Base-by-base conservation (phyloP, 352 stramenopile genomes). In the Phytophthora rubi region DNA sequence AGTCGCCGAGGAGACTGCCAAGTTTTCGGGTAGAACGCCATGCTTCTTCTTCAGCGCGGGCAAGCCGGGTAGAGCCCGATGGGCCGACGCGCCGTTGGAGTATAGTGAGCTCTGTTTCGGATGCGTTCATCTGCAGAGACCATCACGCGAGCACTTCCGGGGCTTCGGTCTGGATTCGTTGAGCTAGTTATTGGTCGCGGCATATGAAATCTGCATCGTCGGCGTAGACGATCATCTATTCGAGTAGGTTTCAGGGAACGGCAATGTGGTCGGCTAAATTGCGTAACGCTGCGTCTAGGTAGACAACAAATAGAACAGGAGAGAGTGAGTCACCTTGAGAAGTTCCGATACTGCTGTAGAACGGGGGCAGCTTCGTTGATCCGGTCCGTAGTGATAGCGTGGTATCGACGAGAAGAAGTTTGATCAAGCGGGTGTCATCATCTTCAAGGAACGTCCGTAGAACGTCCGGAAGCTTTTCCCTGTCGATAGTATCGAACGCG, bases 21-120 rank as follows among this genome's bases (percentile, higher is more conserved):
- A 71, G 23, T 33, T 71, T 71, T 4, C 55, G 54, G 4, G 55
- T 65, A 13, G 30, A 65, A 8, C 54, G 47, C 63, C 54, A 65
- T 15, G 26, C 3, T 51, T 71, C 37, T 6, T 71, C 18, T 52
- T 56, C 45, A 4, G 48, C 55, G 15, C 35, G 54, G 16, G 16
- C 26, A 6, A 32, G 59, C 7, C 9, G 49, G 47, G 42, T 62
- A 3, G 37, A 44, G 7, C 28, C 18, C 10, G 47, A 35, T 2
- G 58, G n/a, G 3, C 16, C 6, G 4, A 44, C 21, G 35, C 45
- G 37, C 1, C 35, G 12, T 3, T 65, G 47, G 15, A 65, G n/a
- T 8, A 56, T 55, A 5, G 45, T 65, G 6, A 61, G 55, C 8
- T 70, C 55, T 1, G 55, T 71, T 37, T 71, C 61, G n/a, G 37